Evolutionary conservation across 1,284 basidiomycete species (phyloP).

Genomic region (Ustilago curta): DNA sequence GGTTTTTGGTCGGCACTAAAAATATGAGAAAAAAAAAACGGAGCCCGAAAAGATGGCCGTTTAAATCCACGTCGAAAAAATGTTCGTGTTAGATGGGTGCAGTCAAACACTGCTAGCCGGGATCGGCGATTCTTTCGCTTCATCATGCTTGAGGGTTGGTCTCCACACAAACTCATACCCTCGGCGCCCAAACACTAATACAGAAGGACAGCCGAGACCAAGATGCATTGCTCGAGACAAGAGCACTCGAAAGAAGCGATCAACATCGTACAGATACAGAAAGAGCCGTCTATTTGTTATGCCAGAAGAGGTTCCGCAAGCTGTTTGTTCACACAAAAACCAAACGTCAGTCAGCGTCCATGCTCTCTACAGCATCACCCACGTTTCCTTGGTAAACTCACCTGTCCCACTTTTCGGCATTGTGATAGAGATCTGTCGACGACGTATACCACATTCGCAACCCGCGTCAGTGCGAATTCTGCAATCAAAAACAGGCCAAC

Average conservation of each 20-base stretch:
- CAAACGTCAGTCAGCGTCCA: conserved; percentile 16
- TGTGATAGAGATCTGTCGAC: conserved; percentile 63
- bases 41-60: neutral
- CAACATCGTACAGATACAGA: neutral
- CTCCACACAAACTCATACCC: neutral
- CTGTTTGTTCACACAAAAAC: conserved; percentile 23
- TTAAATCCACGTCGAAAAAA: neutral
- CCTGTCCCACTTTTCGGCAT: conserved; percentile 68
- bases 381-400: conserved; percentile 9
- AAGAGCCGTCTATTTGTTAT: conserved; percentile 61
- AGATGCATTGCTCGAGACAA: neutral
- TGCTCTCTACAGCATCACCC: neutral
- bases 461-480: neutral
- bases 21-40: neutral
- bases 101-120: neutral
- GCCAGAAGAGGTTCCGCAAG: conserved; percentile 67
- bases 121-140: neutral
- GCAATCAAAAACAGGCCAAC: too few species aligned
- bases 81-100: neutral
- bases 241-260: neutral
- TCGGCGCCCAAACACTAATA: too few species aligned
- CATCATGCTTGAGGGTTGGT: neutral
- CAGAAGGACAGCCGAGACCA: neutral
- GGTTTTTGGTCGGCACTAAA: neutral
- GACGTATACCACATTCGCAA: neutral